Percentiles rank a stretch among this genome's conserved stretches.
These are phyloP conservation scores for Diplodia intermedia DNA, from an alignment of 2,329 filamentous ascomycete genomes.

Conservation along the genomic window DNA sequence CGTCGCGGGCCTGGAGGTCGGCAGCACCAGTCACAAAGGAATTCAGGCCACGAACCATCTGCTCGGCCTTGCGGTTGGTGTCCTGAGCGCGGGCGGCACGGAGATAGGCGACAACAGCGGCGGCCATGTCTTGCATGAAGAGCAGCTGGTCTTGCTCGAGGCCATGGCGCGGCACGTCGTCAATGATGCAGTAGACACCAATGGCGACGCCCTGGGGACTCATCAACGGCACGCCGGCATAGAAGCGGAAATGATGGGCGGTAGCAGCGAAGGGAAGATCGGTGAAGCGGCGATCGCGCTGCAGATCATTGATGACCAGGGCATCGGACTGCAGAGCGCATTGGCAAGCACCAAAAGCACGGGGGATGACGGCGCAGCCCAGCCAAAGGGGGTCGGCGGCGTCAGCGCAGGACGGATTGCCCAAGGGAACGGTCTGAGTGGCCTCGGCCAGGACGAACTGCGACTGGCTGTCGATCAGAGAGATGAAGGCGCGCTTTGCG, in stretches of 20 bases:
- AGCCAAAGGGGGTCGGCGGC: constrained; percentile 41
- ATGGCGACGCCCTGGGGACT: constrained; percentile 38
- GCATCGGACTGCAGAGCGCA: not conserved
- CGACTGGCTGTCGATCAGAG: constrained; percentile 48
- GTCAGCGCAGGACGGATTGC: constrained; percentile 38
- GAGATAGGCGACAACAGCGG: constrained; percentile 39
- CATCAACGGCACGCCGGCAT: constrained; percentile 39
- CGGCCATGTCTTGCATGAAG: constrained; percentile 43
- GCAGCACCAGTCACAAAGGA: constrained; percentile 37
- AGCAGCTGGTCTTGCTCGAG: constrained; percentile 36
- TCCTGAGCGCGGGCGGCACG: constrained; percentile 33
- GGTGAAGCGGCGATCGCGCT: not conserved
- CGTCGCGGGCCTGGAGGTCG: constrained; percentile 15
- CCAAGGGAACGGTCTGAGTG: constrained; percentile 42
- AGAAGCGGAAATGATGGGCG: constrained; percentile 38
- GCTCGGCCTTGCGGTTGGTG: constrained; percentile 40
- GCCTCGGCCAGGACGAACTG: constrained; percentile 48
- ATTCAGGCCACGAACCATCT: constrained; percentile 43
- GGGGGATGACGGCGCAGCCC: constrained; percentile 44
- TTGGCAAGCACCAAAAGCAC: constrained; percentile 43
- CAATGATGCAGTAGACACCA: constrained; percentile 39
- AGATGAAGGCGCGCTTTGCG: constrained; percentile 45
- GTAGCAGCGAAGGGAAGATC: constrained; percentile 34
- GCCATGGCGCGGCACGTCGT: constrained; percentile 37
- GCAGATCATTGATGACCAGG: constrained; percentile 7